Evolutionary conservation across 306 rosid species (phyloP).

Genomic region (Cucumis sativus): DNA sequence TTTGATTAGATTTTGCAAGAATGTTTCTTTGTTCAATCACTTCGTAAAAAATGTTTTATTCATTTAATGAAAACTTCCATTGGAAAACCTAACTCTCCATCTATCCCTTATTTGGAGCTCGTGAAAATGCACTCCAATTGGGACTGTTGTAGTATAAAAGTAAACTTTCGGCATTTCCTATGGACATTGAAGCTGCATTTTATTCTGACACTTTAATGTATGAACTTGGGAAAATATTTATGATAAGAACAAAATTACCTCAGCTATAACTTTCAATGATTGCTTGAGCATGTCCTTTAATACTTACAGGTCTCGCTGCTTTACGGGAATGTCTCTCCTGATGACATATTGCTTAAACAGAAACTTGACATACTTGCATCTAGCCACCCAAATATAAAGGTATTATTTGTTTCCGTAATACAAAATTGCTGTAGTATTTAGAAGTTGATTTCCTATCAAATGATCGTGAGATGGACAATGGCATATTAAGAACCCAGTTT

Average conservation of each 20-base stretch:
- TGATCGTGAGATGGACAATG: neutral
- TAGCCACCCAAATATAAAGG: constrained; percentile 89
- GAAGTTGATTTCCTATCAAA: constrained; percentile 3
- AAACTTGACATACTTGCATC: constrained; percentile 75
- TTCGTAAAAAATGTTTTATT: neutral
- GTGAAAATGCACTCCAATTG: neutral
- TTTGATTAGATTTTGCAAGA: neutral
- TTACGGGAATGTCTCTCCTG: constrained; percentile 79
- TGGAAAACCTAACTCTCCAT: neutral
- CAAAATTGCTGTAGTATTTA: neutral
- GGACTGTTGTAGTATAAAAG: neutral
- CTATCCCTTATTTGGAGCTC: neutral
- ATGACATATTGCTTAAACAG: constrained; percentile 89
- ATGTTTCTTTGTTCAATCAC: neutral
- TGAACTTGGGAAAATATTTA: neutral
- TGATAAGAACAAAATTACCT: neutral
- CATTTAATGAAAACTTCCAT: neutral
- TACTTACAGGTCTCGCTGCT: constrained; percentile 62
- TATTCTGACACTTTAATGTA: neutral
- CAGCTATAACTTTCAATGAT: neutral
- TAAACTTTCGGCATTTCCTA: neutral
- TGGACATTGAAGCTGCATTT: neutral
- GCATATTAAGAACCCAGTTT: neutral
- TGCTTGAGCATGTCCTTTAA: constrained; percentile 21
- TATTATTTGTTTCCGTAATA: constrained; percentile 11